Base-by-base conservation (phyloP, 2,329 filamentous ascomycete genomes). In the Thielaviopsis populi region DNA sequence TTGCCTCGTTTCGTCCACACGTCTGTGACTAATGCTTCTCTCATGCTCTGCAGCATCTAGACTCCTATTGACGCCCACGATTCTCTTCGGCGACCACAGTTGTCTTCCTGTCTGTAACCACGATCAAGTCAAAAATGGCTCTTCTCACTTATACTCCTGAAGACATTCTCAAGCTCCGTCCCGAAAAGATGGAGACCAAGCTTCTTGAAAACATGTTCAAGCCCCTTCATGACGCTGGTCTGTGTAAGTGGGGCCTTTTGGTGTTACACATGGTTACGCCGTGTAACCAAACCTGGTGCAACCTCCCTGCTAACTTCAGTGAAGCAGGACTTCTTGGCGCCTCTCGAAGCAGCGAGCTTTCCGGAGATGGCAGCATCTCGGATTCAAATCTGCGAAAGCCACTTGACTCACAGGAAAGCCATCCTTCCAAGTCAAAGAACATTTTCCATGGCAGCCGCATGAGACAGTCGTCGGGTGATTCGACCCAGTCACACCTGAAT, bases 101-200 rank as follows among this genome's bases (percentile, higher is more conserved):
- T 4, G 15, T 19, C 3, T 46, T 19, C 42, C n/a, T 33, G 24
- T 2, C 27, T 33, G 1, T 8, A 46, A n/a, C 42, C 4, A 8
- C 53, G 24, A 8, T 4, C 27, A 0, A 46, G 3, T 37, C 8
- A n/a, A 22, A 56, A 17, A 66, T 64, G 65, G 50, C 65, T 11
- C 17, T 60, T 60, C 33, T 63, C 43, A 62, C 61, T n/a, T 67
- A 67, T 53, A 66, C 64, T 3, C 43, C 46, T 30, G 63, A 65
- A 24, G 66, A 67, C 43, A 62, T 67, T 30, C 48, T 67, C 43
- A 60, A 63, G 43, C 60, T 67, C 13, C 62, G 64, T 10, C 59
- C 66, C 42, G 56, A 46, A 5, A 63, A 59, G n/a, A 40, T 59
- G 33, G 61, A 62, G 48, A 37, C 56, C 11, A 61, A 62, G 37